These are phyloP conservation scores for Barbatosphaeria neglecta DNA, from an alignment of 495 filamentous ascomycete species.

Conservation along the genomic window DNA sequence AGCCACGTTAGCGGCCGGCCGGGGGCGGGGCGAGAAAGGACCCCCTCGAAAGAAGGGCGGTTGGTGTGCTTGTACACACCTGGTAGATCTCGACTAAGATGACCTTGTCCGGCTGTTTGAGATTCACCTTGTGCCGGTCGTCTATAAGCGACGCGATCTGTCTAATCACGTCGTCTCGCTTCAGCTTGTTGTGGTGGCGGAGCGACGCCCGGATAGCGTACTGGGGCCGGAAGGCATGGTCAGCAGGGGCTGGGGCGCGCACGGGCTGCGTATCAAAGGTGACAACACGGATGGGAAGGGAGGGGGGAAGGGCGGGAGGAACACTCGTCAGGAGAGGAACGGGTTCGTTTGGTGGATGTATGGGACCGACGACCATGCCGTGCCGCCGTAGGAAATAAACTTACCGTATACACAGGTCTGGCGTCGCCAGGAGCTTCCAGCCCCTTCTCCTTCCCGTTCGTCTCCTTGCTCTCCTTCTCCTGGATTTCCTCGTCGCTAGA, in stretches of 20 bases:
- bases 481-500: too few relatives aligned
- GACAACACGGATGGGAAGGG: not conserved
- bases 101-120: constrained; percentile 68
- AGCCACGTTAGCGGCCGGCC: not conserved
- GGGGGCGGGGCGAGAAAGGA: too few relatives aligned
- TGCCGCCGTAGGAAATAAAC: too few relatives aligned
- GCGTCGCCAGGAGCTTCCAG: not conserved
- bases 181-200: constrained; percentile 66
- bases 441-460: constrained; percentile 25
- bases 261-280: not conserved
- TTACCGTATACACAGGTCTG: constrained; percentile 10
- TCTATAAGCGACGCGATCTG: constrained; percentile 52
- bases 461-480: too few relatives aligned
- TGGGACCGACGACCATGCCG: too few relatives aligned
- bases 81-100: constrained; percentile 85
- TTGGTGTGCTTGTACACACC: constrained; percentile 38
- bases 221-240: constrained; percentile 33
- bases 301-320: too few relatives aligned
- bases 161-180: constrained; percentile 65
- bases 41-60: not conserved
- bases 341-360: too few relatives aligned
- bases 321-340: too few relatives aligned
- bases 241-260: not conserved
- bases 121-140: constrained; percentile 66
- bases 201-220: constrained; percentile 84